Evolutionary conservation across 352 stramenopile species (phyloP).

Genomic region (Thraustotheca clavata): DNA sequence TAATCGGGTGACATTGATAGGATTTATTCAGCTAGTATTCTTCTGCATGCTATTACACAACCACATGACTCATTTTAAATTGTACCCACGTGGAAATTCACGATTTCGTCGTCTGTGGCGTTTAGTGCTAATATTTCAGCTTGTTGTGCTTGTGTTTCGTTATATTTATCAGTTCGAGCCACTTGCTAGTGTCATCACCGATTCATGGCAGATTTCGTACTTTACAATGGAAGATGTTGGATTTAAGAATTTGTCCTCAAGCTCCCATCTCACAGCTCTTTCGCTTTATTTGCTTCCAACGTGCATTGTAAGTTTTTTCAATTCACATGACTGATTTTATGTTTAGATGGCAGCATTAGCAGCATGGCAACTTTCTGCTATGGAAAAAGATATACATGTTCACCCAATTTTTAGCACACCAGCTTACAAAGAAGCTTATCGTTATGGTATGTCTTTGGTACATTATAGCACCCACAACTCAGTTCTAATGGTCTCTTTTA

Average conservation of each 20-base stretch:
- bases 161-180: constrained; percentile 79
- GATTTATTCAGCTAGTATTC: constrained; percentile 45
- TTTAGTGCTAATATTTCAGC: constrained; percentile 58
- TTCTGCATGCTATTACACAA: constrained; percentile 58
- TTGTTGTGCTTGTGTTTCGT: constrained; percentile 50
- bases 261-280: constrained; percentile 49
- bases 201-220: constrained; percentile 49
- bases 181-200: constrained; percentile 51
- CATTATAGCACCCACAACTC: neutral
- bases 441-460: neutral
- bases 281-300: constrained; percentile 77
- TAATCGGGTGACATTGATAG: constrained; percentile 51
- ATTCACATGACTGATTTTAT: neutral
- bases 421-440: neutral
- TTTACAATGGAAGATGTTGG: constrained; percentile 68
- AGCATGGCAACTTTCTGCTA: constrained; percentile 75
- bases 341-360: constrained; percentile 50
- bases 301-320: constrained; percentile 24
- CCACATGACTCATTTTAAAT: constrained; percentile 59
- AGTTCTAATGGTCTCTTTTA: neutral
- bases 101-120: constrained; percentile 69
- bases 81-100: constrained; percentile 53
- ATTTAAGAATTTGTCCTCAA: constrained; percentile 36
- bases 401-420: constrained; percentile 38
- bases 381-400: constrained; percentile 49